Evolutionary conservation across 2,329 filamentous ascomycete species (phyloP), one percentile per base, ranked within the genome.

Genomic region (Cladophialophora immunda): DNA sequence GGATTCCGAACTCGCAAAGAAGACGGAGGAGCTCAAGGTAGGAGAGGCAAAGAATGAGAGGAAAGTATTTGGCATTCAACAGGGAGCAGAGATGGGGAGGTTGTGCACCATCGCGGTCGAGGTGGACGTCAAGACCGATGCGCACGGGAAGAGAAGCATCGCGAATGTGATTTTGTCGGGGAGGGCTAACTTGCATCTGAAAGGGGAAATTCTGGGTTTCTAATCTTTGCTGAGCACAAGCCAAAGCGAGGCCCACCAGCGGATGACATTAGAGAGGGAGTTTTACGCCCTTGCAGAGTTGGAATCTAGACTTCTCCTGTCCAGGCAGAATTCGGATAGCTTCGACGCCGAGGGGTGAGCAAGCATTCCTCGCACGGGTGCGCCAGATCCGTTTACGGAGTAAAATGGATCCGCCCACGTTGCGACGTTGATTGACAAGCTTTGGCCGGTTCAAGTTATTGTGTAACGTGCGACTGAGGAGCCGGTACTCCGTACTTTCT

Each of bases 1-100:
- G 82, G 47, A 80, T 81, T n/a, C 67, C 84, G 68, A 76, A 77
- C 73, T 81, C 64, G 76, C 74, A 36, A 74, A 72, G 58, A 75
- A 77, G 71, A 74, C 70, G 30, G 69, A 65, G 65, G 70, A 65
- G 57, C 69, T 73, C 76, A 66, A 75, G 74, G 65, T 85, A 78
- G 58, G 47, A 17, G 69, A 76, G 75, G 30, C 80, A 85, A 68
- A 70, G 55, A 76, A 75, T 27, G 76, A 71, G 63, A 75, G 75
- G 34, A 70, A 74, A 53, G 79, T 76, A 62, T 89, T 85, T 70
- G 79, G 83, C 65, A 79, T 91, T 69, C 85, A 85, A 66, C 89
- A 91, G 78, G 89, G 89, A 0, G 86, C 90, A 9, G 89, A 91
- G 78, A 90, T 91, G 85, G 88, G 87, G 5, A 78, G 87, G 70